Percentiles rank a stretch among this genome's conserved stretches.
Conservation (phyloP, 2,329 filamentous ascomycete species). For the Didymosphaeria variabile region DNA sequence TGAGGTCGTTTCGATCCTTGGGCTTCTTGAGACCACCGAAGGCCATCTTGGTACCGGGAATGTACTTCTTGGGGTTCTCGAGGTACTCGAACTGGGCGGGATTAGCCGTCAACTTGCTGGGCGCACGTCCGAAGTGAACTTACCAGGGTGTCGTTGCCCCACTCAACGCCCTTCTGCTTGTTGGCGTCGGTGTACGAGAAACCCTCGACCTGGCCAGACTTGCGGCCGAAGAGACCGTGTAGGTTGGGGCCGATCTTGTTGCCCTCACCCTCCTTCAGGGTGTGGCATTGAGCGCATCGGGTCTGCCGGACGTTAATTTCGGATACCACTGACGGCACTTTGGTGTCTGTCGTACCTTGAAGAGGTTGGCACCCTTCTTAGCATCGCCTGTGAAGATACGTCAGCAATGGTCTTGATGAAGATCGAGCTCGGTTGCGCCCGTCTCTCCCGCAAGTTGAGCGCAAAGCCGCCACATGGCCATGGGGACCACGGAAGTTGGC, state of each 20-base stretch:
- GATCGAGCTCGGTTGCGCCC: slow-evolving; percentile 21
- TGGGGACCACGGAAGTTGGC: slow-evolving; percentile 23
- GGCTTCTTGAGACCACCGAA: slow-evolving; percentile 99
- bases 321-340: slow-evolving; percentile 11
- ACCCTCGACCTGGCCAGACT: slow-evolving; percentile 88
- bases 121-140: slow-evolving; percentile 30
- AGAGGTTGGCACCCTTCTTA: slow-evolving; percentile 98
- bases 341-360: slow-evolving; percentile 70
- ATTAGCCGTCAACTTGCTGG: slow-evolving; percentile 22
- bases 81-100: slow-evolving; percentile 85
- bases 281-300: slow-evolving; percentile 98
- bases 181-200: slow-evolving; percentile 99
- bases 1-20: slow-evolving; percentile 99
- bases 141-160: slow-evolving; percentile 87
- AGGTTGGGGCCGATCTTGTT: slow-evolving; percentile 99
- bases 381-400: slow-evolving; percentile 72
- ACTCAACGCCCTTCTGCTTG: slow-evolving; percentile 93
- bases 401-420: slow-evolving; percentile 30
- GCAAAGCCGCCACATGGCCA: slow-evolving; percentile 35
- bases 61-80: slow-evolving; percentile 99
- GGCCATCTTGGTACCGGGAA: slow-evolving; percentile 99
- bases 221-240: slow-evolving; percentile 96
- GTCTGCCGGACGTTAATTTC: slow-evolving; percentile 62
- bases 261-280: slow-evolving; percentile 84
- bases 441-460: slow-evolving; percentile 35